Conservation (phyloP, 352 stramenopile genomes). For the Pythium rishiriense region DNA sequence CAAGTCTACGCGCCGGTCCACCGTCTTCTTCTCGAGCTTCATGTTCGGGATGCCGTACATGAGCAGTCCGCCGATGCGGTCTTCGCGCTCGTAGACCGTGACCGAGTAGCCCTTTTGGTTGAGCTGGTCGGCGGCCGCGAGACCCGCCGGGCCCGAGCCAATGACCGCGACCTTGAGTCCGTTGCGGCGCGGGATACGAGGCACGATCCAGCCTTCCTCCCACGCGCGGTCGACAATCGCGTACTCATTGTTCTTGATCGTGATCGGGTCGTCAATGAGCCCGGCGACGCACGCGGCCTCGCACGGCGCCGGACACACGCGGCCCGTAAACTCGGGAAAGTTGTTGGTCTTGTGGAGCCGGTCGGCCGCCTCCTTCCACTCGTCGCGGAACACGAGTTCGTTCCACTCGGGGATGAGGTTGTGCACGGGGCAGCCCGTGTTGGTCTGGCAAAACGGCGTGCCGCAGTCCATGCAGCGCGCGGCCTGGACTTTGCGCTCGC, state of each 20-base stretch:
- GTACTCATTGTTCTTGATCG: constrained; percentile 99
- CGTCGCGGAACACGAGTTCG: constrained; percentile 96
- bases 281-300: constrained; percentile 96
- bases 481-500: constrained; percentile 92
- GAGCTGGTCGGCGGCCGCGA: constrained; percentile 95
- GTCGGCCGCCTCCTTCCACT: constrained; percentile 96
- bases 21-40: constrained; percentile 98
- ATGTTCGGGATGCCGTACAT: constrained; percentile 99
- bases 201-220: constrained; percentile 95
- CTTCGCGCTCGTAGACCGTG: constrained; percentile 96
- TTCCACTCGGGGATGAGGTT: constrained; percentile 99
- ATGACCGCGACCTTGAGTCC: constrained; percentile 96
- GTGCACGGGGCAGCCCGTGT: constrained; percentile 97
- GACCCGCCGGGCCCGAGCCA: constrained; percentile 90
- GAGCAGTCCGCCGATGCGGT: constrained; percentile 94
- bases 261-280: constrained; percentile 95
- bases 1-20: constrained; percentile 94
- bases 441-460: constrained; percentile 98
- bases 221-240: constrained; percentile 96
- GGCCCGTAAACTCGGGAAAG: constrained; percentile 98
- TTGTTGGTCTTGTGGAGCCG: constrained; percentile 98
- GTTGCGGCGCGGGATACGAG: constrained; percentile 91
- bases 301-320: constrained; percentile 96
- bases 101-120: constrained; percentile 98
- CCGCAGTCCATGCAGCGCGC: constrained; percentile 99